Conservation (phyloP, 176 grass and related monocot genomes). For the Chrysopogon serrulatus region DNA sequence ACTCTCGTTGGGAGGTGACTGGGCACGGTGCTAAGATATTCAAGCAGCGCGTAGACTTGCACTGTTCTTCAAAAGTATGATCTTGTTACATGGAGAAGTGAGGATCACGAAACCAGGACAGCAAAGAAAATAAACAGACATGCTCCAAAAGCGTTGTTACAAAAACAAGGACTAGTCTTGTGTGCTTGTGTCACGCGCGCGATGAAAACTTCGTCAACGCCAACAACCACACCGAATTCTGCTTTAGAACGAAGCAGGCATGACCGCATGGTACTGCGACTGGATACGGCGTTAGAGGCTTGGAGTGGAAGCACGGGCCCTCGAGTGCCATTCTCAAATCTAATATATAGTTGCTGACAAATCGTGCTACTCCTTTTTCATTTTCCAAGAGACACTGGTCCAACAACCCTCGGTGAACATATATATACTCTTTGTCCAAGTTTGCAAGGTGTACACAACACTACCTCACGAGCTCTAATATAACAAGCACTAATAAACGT, state of each 20-base stretch:
- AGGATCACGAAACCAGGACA: background rate
- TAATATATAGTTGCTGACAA: background rate
- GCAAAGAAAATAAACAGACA: background rate
- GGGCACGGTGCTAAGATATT: background rate
- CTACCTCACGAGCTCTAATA: no score
- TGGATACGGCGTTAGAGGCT: background rate
- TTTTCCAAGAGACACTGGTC: no score
- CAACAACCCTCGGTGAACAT: no score
- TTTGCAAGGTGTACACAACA: no score
- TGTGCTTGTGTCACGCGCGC: background rate
- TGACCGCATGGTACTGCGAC: background rate
- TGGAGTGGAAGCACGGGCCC: background rate
- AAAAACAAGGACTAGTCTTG: background rate
- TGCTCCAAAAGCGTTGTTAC: background rate
- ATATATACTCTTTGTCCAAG: no score
- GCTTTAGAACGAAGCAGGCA: background rate
- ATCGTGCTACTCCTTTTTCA: background rate
- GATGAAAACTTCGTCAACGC: background rate
- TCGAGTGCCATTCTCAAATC: background rate
- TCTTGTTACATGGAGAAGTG: background rate
- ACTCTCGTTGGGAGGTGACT: background rate
- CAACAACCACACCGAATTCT: background rate
- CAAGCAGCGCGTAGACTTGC: background rate
- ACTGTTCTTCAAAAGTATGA: background rate
- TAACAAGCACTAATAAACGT: no score